Evolutionary conservation across 2,329 filamentous ascomycete species (phyloP).

Genomic region (Claviceps maximensis): DNA sequence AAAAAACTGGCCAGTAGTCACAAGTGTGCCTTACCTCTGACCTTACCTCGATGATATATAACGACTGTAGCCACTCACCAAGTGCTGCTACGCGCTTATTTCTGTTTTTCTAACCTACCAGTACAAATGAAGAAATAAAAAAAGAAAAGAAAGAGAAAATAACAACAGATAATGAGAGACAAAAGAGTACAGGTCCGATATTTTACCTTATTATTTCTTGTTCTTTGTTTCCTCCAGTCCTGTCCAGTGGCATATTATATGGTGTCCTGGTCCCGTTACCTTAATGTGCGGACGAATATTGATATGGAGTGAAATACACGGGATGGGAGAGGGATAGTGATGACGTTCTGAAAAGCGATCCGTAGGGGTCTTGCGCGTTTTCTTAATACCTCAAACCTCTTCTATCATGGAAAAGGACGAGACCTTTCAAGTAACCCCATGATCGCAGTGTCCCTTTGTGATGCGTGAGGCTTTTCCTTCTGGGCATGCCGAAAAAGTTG

Average conservation of each 20-base stretch:
- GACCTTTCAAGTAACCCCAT: background rate
- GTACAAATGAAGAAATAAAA: conserved; percentile 4
- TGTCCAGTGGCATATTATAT: conserved; percentile 10
- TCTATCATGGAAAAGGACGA: background rate
- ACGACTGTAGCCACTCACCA: conserved; percentile 1
- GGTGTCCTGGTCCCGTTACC: background rate
- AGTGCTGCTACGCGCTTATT: conserved; percentile 3
- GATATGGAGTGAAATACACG: background rate
- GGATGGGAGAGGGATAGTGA: background rate
- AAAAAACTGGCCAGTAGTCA: conserved; percentile 20
- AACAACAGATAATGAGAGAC: background rate
- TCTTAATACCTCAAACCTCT: background rate
- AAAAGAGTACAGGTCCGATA: conserved; percentile 1
- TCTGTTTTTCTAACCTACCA: conserved; percentile 6
- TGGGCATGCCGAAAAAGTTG: background rate
- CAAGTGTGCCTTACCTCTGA: conserved; percentile 39
- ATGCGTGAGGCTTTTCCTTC: background rate
- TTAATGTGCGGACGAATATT: background rate
- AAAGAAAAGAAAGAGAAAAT: conserved; percentile 1
- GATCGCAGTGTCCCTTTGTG: background rate
- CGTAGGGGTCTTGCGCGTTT: background rate
- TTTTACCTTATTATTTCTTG: background rate
- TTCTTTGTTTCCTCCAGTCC: background rate
- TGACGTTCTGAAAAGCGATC: background rate
- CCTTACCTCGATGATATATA: conserved; percentile 31